Base-by-base conservation (phyloP, 2,329 filamentous ascomycete species). In the Monosporascus ibericus region DNA sequence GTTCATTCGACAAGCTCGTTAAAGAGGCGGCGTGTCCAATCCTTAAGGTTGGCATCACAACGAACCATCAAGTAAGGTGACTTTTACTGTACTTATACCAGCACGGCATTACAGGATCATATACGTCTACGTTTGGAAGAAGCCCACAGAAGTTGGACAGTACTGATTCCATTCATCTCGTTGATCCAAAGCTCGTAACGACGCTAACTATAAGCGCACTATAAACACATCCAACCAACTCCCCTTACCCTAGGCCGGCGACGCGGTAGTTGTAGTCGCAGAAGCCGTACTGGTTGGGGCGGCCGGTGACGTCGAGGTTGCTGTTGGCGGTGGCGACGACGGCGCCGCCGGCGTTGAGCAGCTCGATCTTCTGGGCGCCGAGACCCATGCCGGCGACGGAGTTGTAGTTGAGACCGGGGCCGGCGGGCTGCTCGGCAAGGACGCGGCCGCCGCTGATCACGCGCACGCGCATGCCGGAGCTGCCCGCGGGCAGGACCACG, bases 241-340 rank as follows among this genome's bases (percentile, higher is more conserved):
- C 17, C 18, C 5, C 49, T 49, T 48, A 66, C 38, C 58, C 27
- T 47, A 66, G 49, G 5, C 59, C 63, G 17, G 55, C 56, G 14
- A 67, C 65, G 36, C 64, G 60, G 48, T 66, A 67, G 42, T 67
- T 68, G 30, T 62, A 67, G 50, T 66, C 63, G 48, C 64, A 68
- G 47, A 67, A 59, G 8, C 59, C 59, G 44, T 61, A 42, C n/a
- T 55, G 11, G 25, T 46, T 51, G 6, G 61, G 55, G 7, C 50
- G 47, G n/a, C 60, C 58, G 17, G 54, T 48, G n/a, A 65, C 63
- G 40, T 65, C 59, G n/a, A 55, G 55, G 25, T 51, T 50, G 15
- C 60, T 55, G 9, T 2, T 48, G 5, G 62, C 64, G 18, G 47
- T 53, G 18, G 59, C 58, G 7, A 65, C 44, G 3, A 65, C 59